phyloP scores from a whole-genome alignment of 1,284 basidiomycete genomes.

The Bothia castanella region DNA sequence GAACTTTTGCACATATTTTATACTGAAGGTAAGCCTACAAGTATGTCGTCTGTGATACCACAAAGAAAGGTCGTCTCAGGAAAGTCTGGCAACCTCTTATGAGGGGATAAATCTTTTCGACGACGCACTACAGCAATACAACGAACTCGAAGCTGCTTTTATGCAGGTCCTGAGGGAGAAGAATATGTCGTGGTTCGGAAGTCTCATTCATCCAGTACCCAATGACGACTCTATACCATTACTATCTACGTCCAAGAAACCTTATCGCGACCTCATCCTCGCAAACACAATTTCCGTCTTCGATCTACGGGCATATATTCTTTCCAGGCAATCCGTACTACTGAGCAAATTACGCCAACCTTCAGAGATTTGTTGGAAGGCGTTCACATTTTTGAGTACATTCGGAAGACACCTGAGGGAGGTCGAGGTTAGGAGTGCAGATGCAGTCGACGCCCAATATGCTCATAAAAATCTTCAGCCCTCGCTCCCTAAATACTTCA shows the following conservation, averaged over 20 bases:
- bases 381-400: conserved; percentile 70
- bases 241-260: conserved; percentile 77
- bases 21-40: conserved; percentile 68
- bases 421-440: conserved; percentile 55
- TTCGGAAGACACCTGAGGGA: conserved; percentile 77
- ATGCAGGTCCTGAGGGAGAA: conserved; percentile 75
- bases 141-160: conserved; percentile 88
- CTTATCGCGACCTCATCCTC: conserved; percentile 87
- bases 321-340: conserved; percentile 80
- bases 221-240: conserved; percentile 82
- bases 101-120: conserved; percentile 88
- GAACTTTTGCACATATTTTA: conserved; percentile 97
- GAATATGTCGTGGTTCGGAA: conserved; percentile 87
- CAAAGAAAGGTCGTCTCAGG: conserved; percentile 46
- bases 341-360: conserved; percentile 70
- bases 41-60: not conserved
- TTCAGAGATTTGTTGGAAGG: conserved; percentile 65
- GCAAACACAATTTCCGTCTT: conserved; percentile 90
- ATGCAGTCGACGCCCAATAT: conserved; percentile 1
- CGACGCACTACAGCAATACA: conserved; percentile 86
- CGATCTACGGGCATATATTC: conserved; percentile 90
- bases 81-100: conserved; percentile 90
- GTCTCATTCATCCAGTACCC: conserved; percentile 65
- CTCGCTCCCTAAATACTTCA: conserved; percentile 72
- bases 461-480: conserved; percentile 41